phyloP scores from a whole-genome alignment of 192 early-diverging fungal genomes.

The Mortierella antarctica region DNA sequence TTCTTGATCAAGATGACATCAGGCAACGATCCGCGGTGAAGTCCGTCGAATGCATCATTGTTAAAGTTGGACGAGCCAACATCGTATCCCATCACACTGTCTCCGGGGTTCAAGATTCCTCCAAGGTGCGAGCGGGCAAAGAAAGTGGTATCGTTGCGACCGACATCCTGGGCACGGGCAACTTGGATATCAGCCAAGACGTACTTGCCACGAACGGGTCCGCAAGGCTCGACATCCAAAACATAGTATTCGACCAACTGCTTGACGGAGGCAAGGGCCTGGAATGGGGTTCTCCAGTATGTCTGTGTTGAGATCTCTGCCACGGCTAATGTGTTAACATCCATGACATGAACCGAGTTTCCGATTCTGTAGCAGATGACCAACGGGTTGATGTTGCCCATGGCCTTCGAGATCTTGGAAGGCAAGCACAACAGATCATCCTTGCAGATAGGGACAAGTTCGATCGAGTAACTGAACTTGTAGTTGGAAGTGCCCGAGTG shows the following conservation, averaged over 20 bases:
- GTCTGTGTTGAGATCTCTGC: slow-evolving; percentile 78
- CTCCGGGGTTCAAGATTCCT: slow-evolving; percentile 89
- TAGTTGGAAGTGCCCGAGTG: slow-evolving; percentile 92
- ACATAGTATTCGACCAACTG: slow-evolving; percentile 95
- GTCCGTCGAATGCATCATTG: slow-evolving; percentile 81
- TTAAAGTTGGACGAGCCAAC: slow-evolving; percentile 92
- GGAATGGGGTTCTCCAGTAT: slow-evolving; percentile 91
- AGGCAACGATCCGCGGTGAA: slow-evolving; percentile 75
- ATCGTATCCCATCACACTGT: slow-evolving; percentile 93
- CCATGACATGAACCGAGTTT: slow-evolving; percentile 88
- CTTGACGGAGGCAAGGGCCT: slow-evolving; percentile 77
- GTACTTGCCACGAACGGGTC: slow-evolving; percentile 78
- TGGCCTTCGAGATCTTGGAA: slow-evolving; percentile 82
- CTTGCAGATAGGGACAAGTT: slow-evolving; percentile 96
- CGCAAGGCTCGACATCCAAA: slow-evolving; percentile 89
- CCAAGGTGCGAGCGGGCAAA: slow-evolving; percentile 94
- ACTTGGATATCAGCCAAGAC: slow-evolving; percentile 92
- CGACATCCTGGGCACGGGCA: slow-evolving; percentile 79
- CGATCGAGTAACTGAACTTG: slow-evolving; percentile 97
- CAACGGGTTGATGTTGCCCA: slow-evolving; percentile 89
- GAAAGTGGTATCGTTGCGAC: slow-evolving; percentile 86
- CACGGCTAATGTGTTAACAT: slow-evolving; percentile 82
- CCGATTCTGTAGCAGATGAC: slow-evolving; percentile 86
- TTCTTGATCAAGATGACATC: slow-evolving; percentile 96
- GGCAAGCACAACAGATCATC: slow-evolving; percentile 94